These are phyloP conservation scores for Kwoniella newhampshirensis DNA, from an alignment of 768 basidiomycete species.

Conservation along the genomic window DNA sequence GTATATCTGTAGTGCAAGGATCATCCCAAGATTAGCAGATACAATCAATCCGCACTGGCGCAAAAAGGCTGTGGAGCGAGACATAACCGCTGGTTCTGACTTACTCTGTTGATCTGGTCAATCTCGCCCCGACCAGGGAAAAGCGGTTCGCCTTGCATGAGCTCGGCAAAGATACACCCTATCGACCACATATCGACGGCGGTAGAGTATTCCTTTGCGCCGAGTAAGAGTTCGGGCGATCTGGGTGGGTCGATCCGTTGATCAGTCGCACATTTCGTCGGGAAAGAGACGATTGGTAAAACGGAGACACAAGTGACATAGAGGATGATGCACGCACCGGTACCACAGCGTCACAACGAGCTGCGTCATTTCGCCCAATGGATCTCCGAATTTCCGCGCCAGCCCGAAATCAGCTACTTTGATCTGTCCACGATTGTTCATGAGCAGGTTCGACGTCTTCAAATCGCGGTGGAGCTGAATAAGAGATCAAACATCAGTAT, in stretches of 20 bases:
- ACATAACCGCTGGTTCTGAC: conserved; percentile 7
- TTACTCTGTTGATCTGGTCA: conserved; percentile 77
- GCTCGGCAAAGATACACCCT: conserved; percentile 96
- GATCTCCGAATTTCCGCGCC: conserved; percentile 92
- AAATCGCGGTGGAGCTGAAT: conserved; percentile 79
- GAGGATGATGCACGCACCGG: conserved; percentile 77
- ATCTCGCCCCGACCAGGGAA: conserved; percentile 95
- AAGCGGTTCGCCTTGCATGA: conserved; percentile 91
- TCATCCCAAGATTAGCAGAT: no score
- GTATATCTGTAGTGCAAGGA: conserved; percentile 77
- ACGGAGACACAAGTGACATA: no score
- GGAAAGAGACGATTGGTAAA: no score
- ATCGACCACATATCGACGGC: conserved; percentile 98
- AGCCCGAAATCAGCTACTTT: conserved; percentile 99
- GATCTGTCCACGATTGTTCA: conserved; percentile 98
- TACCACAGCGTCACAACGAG: conserved; percentile 99
- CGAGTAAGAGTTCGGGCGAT: conserved; percentile 84
- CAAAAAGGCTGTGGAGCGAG: background rate
- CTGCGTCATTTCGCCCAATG: conserved; percentile 94
- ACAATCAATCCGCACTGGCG: background rate
- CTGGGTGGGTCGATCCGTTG: conserved; percentile 5
- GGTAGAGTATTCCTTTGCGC: conserved; percentile 89
- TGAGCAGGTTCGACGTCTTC: conserved; percentile 94
- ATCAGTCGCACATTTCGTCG: no score
- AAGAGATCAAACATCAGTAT: background rate